Evolutionary conservation across 2,329 filamentous ascomycete species (phyloP), one percentile per base, ranked within the genome.

Genomic region (Bipolaris victoriae): DNA sequence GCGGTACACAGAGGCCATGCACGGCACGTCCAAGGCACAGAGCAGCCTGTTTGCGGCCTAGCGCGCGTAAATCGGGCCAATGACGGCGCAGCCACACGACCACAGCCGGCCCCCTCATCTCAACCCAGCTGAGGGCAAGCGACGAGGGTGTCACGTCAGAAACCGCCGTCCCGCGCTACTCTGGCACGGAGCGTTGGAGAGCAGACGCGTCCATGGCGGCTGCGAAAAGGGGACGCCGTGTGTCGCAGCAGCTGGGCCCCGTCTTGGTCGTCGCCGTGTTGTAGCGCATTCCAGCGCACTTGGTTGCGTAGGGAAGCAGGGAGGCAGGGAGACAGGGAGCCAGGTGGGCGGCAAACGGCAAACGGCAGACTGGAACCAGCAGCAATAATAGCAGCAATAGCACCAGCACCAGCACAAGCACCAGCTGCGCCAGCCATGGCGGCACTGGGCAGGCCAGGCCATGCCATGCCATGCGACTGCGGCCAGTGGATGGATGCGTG

Each of bases 211-310:
- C 49, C 37, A 47, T 15, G 13, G 40, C 29, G 49, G 9, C 39
- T 35, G 47, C 48, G 26, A 54, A 63, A 57, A 68, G 63, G 66
- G 61, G 65, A 65, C 59, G 62, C 63, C 64, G 64, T 65, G 64
- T 66, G 63, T 66, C 57, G 65, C 65, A 65, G 61, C 55, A 59
- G 59, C 49, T 26, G 15, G 41, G 15, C 15, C 7, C 37, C 37
- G 20, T 20, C 20, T 20, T 20, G 2, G 20, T 18, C 10, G 11
- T 18, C 9, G 58, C 36, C 58, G 55, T 55, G 52, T 55, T 48
- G 2, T 10, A 31, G 29, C 4, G 29, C 29, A 26, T 7, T 7
- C 24, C 24, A 26, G 24, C 2, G 58, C 58, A 55, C 49, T 55
- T 50, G 57, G 58, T 63, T 58, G 60, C 52, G 54, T 29, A 26